Percentiles rank a stretch among this genome's conserved stretches.
Evolutionary conservation across 169 alveolate species (phyloP).

Genomic region (Ichthyophthirius multifiliis): DNA sequence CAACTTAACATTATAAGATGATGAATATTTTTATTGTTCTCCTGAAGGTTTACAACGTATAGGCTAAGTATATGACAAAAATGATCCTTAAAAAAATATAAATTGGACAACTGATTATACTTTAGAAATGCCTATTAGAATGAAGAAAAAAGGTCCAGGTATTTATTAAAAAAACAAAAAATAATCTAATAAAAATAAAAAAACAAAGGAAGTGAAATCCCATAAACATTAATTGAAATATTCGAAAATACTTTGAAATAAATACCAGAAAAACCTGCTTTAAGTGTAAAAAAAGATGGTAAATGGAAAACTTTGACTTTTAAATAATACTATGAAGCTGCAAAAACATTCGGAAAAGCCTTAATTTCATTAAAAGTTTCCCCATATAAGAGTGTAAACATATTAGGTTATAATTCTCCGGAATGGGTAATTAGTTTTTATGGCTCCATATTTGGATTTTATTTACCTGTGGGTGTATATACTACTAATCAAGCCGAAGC

Average conservation of each 20-base stretch:
- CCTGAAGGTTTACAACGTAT: slow-evolving; percentile 22
- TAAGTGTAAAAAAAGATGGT: slow-evolving; percentile 52
- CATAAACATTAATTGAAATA: slow-evolving; percentile 55
- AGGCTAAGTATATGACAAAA: neutral
- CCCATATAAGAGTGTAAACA: slow-evolving; percentile 57
- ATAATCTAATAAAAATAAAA: too few species aligned
- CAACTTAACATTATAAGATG: too few species aligned
- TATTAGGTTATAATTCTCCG: slow-evolving; percentile 82
- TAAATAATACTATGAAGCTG: slow-evolving; percentile 52
- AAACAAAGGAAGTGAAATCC: slow-evolving; percentile 43
- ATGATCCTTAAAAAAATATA: slow-evolving; percentile 54
- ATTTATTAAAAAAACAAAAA: too few species aligned
- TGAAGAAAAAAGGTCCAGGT: slow-evolving; percentile 58
- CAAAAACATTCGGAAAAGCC: slow-evolving; percentile 64
- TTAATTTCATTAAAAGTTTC: slow-evolving; percentile 60
- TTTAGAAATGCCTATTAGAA: slow-evolving; percentile 70
- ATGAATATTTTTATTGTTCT: slow-evolving; percentile 28
- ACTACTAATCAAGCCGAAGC: slow-evolving; percentile 79
- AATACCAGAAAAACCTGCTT: slow-evolving; percentile 42
- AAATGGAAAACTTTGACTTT: slow-evolving; percentile 56
- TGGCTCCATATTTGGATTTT: slow-evolving; percentile 70
- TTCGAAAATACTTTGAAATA: slow-evolving; percentile 50
- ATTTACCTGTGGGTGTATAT: slow-evolving; percentile 79
- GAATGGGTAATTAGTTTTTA: slow-evolving; percentile 77
- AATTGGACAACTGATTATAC: slow-evolving; percentile 75